Evolutionary conservation across 805 yeast species (phyloP), one percentile per base, ranked within the genome.

Genomic region (Metschnikowia arizonensis): DNA sequence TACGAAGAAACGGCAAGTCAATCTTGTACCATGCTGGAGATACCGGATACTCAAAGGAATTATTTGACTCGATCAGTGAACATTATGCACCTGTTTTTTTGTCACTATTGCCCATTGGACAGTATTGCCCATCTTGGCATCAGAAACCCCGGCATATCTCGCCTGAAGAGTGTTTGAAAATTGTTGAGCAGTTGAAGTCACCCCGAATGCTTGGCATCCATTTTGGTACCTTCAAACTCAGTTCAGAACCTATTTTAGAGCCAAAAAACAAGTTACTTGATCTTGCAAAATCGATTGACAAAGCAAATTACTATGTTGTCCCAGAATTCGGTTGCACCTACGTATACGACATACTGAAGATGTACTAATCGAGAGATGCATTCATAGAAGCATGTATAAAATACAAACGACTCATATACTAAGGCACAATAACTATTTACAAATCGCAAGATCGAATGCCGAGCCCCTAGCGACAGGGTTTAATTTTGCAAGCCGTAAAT

Each of bases 101-200:
- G 24, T 87, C 90, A 0, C 73, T 91, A 64, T 65, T 91, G 12
- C 98, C 98, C 0, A 88, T 95, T 50, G 98, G 98, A 0, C 97
- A 95, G 49, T 91, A 91, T 63, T 84, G 90, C 54, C 98, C 98
- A 0, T 79, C 85, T 55, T 88, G 96, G 96, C 97, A 90, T 58
- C 90, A 91, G 58, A 77, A 78, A 47, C 91, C 97, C 3, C 77
- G 96, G 54, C 98, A 91, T 60, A 85, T 83, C 40, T 80, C 82
- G 40, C 97, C 98, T 0, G 72, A 66, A 31, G 98, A 91, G 57
- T 81, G 90, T 9, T 50, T 86, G 3, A 69, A 78, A 49, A 82
- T 89, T 3, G 81, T 82, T 76, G 58, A 73, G 12, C 86, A 83
- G 50, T 57, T 88, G 46, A 66, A 74, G 5, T 81, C 87, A 2